Base-by-base conservation (phyloP, 1,284 basidiomycete genomes). In the Trichosporon asahii region DNA sequence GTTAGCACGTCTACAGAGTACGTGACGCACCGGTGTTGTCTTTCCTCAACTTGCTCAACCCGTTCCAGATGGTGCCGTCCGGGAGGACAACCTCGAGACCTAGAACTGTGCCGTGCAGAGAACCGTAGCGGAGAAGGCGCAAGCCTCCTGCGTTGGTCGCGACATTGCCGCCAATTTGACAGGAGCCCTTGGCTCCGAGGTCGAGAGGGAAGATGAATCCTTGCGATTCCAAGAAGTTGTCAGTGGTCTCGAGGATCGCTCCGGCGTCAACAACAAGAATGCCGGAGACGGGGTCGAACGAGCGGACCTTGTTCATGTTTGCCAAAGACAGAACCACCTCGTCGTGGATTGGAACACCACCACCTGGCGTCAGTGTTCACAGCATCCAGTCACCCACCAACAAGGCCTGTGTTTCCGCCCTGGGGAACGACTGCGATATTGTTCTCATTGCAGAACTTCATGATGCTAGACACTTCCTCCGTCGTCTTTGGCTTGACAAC, bases 121-220 rank as follows among this genome's bases (percentile, higher is more conserved):
- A 95, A 53, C 97, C 97, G 80, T 99, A 99, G 35, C 97, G 89
- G 63, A 99, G 85, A 61, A 99, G 87, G 2, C 97, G 90, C 7
- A 99, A 87, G 27, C 97, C 97, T 55, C 97, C 97, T 35, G 97
- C 97, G 80, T 99, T 99, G 12, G 97, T 99, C 0, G 97, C 91
- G 35, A 99, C 88, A 80, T 99, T 99, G 44, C 97, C 97, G 67
- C 97, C 97, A 75, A 99, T 97, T 78, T 98, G 96, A 85, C 97
- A 99, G 87, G 93, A 96, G 78, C 97, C 97, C 86, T 99, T 99
- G 21, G 97, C 97, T 66, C 96, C 97, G 6, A 99, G 87, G 81
- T 99, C 97, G 55, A 99, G 88, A 3, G 97, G 97, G 90, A 99
- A 95, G 83, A 98, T 95, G 83, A 98, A 93, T 72, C 95, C 89